phyloP scores from a whole-genome alignment of 805 yeast species.

The Candida ascalaphidarum region DNA sequence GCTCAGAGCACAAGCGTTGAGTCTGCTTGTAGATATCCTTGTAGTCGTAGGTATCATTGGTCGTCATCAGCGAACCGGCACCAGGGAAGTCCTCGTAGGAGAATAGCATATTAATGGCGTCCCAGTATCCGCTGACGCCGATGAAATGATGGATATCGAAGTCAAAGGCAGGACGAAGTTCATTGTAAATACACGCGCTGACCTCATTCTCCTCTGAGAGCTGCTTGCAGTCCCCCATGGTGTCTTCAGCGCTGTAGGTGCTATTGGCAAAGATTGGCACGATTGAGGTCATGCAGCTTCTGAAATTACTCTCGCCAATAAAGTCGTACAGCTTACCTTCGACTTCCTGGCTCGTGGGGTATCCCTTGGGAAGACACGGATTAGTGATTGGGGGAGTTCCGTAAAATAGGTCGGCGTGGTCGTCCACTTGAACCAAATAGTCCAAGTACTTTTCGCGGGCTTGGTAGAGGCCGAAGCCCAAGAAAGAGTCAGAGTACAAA shows the following conservation, averaged over 20 bases:
- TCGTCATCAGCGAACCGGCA: slow-evolving; percentile 7
- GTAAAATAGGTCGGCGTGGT: no score
- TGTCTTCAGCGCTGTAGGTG: slow-evolving; percentile 13
- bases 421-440: slow-evolving; percentile 14
- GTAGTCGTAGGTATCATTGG: slow-evolving; percentile 33
- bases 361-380: slow-evolving; percentile 52
- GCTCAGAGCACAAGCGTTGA: slow-evolving; percentile 36
- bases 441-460: slow-evolving; percentile 41
- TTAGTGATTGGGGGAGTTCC: slow-evolving; percentile 29
- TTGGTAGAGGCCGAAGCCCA: slow-evolving; percentile 55
- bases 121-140: slow-evolving; percentile 66
- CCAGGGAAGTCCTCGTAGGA: slow-evolving; percentile 15
- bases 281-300: slow-evolving; percentile 37
- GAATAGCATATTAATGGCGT: slow-evolving; percentile 42
- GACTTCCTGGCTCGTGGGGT: slow-evolving; percentile 14
- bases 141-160: slow-evolving; percentile 48
- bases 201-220: slow-evolving; percentile 20
- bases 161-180: slow-evolving; percentile 47
- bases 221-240: slow-evolving; percentile 20
- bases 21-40: slow-evolving; percentile 36
- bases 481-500: slow-evolving; percentile 46
- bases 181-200: slow-evolving; percentile 43
- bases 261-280: slow-evolving; percentile 36
- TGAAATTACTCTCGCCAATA: slow-evolving; percentile 45
- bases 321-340: slow-evolving; percentile 25